Evolutionary conservation across 148 eudicot species (phyloP), one percentile per base, ranked within the genome.

Genomic region (Rhododendron vialii): DNA sequence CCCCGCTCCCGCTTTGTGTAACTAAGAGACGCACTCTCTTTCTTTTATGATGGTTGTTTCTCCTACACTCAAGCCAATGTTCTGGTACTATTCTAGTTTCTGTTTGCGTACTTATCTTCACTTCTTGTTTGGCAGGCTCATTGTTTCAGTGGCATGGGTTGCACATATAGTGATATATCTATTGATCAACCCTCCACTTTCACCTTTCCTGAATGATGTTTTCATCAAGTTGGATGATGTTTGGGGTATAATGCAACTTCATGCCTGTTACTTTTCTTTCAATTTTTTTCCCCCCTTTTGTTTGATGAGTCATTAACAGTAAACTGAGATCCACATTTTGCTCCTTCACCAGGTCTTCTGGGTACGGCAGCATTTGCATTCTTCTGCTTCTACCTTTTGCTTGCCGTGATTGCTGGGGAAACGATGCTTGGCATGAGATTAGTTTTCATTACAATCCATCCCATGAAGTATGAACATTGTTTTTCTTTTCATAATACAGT

Each of bases 291-390:
- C 74, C 41, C 38, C 59, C 84, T 33, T 86, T 50, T 36, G 30
- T 36, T 55, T 83, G 73, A 71, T 30, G 76, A 43, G 59, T 79
- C 35, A 47, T 80, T 22, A 24, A 76, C 87, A 47, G 22, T 85
- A 82, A 41, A 82, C 82, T 35, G 35, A 85, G 78, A 81, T 80
- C 45, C 80, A 22, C 41, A 35, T 55, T 87, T 82, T 87, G 67
- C 74, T 67, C 55, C 86, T 89, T 93, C 86, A 74, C 57, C 92
- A 97, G 99, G 99, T 85, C 96, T 97, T 80, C 88, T 97, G 88
- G 99, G 99, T 81, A 97, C 99, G 83, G 95, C 91, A 63, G 98
- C 99, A 78, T 97, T 97, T 92, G 99, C 99, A 36, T 94, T 97
- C 91, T 97, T 97, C 93, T 97, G 99, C 94, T 95, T 97, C 91